Percentiles rank a stretch among this genome's conserved stretches.
Evolutionary conservation across 371 early-diverging fungal species (phyloP).

Genomic region (Mortierella sp.): DNA sequence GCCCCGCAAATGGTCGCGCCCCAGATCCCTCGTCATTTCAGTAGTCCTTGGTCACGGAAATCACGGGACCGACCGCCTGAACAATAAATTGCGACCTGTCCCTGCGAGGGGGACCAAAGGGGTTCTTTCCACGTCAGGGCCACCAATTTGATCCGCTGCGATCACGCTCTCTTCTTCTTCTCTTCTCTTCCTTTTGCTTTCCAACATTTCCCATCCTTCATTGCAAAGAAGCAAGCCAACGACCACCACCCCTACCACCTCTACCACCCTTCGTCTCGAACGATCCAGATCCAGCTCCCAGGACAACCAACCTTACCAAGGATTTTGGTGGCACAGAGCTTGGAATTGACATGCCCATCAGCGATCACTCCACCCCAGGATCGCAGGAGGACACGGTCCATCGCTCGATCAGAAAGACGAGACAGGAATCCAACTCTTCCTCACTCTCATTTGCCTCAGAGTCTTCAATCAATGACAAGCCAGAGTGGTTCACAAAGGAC

Average conservation of each 20-base stretch:
- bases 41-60: no score
- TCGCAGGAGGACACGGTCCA: not conserved
- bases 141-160: no score
- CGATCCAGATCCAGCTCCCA: not conserved
- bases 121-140: not conserved
- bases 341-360: not conserved
- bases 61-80: no score
- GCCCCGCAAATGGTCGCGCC: no score
- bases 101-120: not conserved
- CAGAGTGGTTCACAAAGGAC: constrained; percentile 49
- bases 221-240: not conserved
- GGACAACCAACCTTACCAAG: not conserved
- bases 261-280: not conserved
- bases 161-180: not conserved
- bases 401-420: constrained; percentile 6
- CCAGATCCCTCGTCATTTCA: no score
- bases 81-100: no score
- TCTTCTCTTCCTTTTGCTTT: not conserved
- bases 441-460: constrained; percentile 34
- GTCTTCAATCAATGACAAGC: constrained; percentile 36
- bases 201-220: not conserved
- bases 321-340: constrained; percentile 5
- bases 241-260: not conserved
- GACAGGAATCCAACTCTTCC: constrained; percentile 39
- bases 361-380: not conserved